These are phyloP conservation scores for Leccinum imitatum DNA, from an alignment of 768 basidiomycete species.

Conservation along the genomic window DNA sequence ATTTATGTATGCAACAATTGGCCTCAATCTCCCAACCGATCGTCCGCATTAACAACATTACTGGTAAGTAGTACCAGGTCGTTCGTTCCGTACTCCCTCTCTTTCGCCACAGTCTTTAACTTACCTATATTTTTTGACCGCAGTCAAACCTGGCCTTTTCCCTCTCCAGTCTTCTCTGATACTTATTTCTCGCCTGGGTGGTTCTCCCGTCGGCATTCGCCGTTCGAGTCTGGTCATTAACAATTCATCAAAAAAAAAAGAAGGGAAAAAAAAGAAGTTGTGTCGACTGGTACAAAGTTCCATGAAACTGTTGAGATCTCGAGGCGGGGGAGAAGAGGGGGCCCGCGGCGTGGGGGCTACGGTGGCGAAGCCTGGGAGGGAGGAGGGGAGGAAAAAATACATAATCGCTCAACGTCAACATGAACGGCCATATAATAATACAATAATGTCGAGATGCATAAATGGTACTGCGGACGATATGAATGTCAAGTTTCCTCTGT, in stretches of 20 bases:
- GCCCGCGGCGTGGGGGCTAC: too few relatives aligned
- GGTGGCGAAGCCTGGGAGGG: too few relatives aligned
- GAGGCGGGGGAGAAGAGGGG: neutral
- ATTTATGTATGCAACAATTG: too few relatives aligned
- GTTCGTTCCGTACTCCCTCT: neutral
- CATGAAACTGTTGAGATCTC: neutral
- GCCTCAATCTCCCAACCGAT: neutral
- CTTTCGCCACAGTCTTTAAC: too few relatives aligned
- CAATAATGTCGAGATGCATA: too few relatives aligned
- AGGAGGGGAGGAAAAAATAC: neutral
- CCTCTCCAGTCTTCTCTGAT: too few relatives aligned
- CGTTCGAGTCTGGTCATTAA: too few relatives aligned
- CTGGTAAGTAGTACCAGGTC: neutral
- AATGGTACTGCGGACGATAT: neutral
- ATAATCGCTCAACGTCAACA: slow-evolving; percentile 11
- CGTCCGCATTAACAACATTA: neutral
- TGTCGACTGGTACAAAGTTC: too few relatives aligned
- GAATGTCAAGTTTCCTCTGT: neutral
- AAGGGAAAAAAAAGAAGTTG: neutral
- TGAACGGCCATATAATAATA: slow-evolving; percentile 12
- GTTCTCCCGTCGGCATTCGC: too few relatives aligned
- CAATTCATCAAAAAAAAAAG: neutral
- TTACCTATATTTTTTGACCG: too few relatives aligned
- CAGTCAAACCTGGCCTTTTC: too few relatives aligned
- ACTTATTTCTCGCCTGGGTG: too few relatives aligned